Evolutionary conservation across 2,329 filamentous ascomycete species (phyloP), one percentile per base, ranked within the genome.

Genomic region (Periconia sp.): DNA sequence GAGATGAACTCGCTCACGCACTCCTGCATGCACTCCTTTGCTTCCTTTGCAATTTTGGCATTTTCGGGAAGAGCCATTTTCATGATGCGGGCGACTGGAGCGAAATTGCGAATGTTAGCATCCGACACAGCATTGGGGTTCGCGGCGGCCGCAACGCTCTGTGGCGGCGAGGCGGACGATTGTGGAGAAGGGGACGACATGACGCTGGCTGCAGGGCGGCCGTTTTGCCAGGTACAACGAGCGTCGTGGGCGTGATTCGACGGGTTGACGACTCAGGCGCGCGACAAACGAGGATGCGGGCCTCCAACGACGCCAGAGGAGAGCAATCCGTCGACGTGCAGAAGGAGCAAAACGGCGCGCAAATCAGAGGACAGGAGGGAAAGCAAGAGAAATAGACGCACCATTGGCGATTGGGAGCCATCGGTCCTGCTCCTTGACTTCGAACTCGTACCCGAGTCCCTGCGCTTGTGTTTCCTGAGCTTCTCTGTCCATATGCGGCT

Each of bases 351-450:
- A 48, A 46, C 41, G 40, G 50, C 54, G 64, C 58, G 58, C 69
- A 70, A 70, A 71, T 70, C 67, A 70, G 54, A 70, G 46, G 41
- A 46, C 49, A 52, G 48, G 60, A 59, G 43, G 50, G 46, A 60
- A 59, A 48, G 51, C 46, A 59, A 57, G 49, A 46, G 47, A 53
- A 46, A 57, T 50, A 52, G 75, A 94, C 94, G 83, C 83, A 99
- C 94, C 94, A 91, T 99, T 99, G 78, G 94, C 94, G 83, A 99
- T 99, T 72, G 94, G 94, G 73, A 99, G 84, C 94, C 94, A 99
- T 81, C 94, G 82, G 77, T 99, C 94, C 77, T 99, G 94, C 77
- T 99, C 94, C 82, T 97, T 97, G 75, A 97, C 92, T 78, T 97
- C 92, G 73, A 96, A 96, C 78, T 97, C 92, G 75, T 90, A 90